Base-by-base conservation (phyloP, 768 basidiomycete genomes). In the Mycena metata region DNA sequence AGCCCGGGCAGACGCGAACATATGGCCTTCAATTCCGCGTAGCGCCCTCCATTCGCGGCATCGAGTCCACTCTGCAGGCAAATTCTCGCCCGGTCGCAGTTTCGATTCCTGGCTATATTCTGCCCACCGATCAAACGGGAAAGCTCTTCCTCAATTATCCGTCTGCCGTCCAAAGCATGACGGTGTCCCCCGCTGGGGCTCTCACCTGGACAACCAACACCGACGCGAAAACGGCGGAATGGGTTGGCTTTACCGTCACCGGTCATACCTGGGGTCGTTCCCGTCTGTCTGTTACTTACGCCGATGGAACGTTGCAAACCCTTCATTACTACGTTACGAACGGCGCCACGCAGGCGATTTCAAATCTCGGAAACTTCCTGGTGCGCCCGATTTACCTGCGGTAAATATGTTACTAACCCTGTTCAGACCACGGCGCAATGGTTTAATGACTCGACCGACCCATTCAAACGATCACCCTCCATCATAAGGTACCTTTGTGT, bases 21-120 rank as follows among this genome's bases (percentile, higher is more conserved):
- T 89, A 87, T 64, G 88, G 88, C 36, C 74, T 89, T 8, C 81
- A 85, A 70, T 88, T 89, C 75, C 79, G 78, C 30, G 73, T 87
- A n/a, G 83, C 85, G 0, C 74, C 83, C 12, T 85, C 84, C 11
- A 88, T 89, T 67, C 83, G 84, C 17, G 78, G 69, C 15, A 86
- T 89, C 56, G 88, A 89, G 68, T 66, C 73, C 55, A 83, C 84
- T 16, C 72, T 89, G 1, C 78, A 79, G 50, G 72, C 76, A 17
- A 82, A 82, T 35, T 69, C 75, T 41, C 82, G 81, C 33, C 88
- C 88, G 12, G 83, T 87, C 23, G 86, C 84, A 10, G 84, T 84
- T 45, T 84, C 84, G 10, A 78, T 89, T 43, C 88, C 88, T 4
- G 86, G 88, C 16, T 88, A 85, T 55, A 83, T 88, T 56, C 76